phyloP scores from a whole-genome alignment of 495 filamentous ascomycete genomes.

The Talaromyces liani region DNA sequence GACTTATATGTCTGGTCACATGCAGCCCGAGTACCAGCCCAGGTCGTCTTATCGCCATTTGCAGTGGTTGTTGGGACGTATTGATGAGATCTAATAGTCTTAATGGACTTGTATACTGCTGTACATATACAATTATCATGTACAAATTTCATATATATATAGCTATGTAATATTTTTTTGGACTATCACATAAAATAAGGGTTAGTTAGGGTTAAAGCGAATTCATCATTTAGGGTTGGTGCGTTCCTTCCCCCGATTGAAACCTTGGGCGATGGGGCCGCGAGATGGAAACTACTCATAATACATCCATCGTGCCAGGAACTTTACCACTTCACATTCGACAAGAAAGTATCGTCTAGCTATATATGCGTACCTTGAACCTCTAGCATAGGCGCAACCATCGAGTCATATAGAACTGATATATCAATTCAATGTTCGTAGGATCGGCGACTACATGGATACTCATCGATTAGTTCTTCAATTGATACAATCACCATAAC shows the following conservation, averaged over 20 bases:
- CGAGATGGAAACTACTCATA: not conserved
- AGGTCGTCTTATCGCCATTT: conserved; percentile 59
- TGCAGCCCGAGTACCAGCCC: conserved; percentile 62
- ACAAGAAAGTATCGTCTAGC: no score
- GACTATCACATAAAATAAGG: not conserved
- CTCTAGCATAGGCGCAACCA: no score
- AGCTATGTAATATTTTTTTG: not conserved
- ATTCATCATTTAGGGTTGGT: not conserved
- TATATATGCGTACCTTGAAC: no score
- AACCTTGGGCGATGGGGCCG: not conserved
- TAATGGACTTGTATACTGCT: not conserved
- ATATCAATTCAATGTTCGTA: no score
- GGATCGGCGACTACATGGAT: no score
- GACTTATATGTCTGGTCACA: conserved; percentile 54
- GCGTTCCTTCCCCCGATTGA: no score
- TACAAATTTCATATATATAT: not conserved
- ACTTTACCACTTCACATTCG: no score
- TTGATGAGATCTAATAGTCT: conserved; percentile 24
- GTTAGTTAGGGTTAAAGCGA: not conserved
- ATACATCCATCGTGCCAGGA: not conserved
- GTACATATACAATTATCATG: not conserved
- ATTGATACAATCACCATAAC: no score
- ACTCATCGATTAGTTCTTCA: no score
- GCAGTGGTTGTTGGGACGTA: conserved; percentile 58
- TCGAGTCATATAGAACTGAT: no score